Evolutionary conservation across 1,139 yeast genomes (phyloP).

Genomic region (Taphrina populina): DNA sequence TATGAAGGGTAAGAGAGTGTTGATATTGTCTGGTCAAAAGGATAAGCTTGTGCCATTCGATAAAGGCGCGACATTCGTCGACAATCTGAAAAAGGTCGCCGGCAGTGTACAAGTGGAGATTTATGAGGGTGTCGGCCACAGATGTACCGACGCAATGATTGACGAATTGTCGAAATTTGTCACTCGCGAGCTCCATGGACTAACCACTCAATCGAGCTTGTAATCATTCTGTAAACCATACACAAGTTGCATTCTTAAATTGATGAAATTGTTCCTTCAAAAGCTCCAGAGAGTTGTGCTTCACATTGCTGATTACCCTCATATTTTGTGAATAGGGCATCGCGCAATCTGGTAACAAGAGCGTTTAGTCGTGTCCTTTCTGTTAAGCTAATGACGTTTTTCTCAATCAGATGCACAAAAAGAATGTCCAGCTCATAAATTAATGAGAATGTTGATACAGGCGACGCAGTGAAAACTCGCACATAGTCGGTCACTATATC

Average conservation of each 20-base stretch:
- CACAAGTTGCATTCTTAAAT: not conserved
- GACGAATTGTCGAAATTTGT: constrained; percentile 12
- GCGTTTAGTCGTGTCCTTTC: constrained; percentile 19
- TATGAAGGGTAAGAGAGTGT: constrained; percentile 37
- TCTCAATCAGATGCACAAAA: constrained; percentile 34
- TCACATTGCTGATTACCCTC: constrained; percentile 8
- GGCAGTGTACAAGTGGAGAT: constrained; percentile 12
- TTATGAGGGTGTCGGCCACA: constrained; percentile 26
- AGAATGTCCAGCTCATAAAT: constrained; percentile 36
- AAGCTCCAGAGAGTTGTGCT: not conserved
- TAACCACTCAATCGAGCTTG: constrained; percentile 1
- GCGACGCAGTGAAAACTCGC: constrained; percentile 1
- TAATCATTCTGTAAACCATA: too few species aligned
- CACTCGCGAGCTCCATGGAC: constrained; percentile 8
- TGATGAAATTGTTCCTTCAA: constrained; percentile 1
- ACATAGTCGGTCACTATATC: constrained; percentile 38
- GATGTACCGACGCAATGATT: constrained; percentile 23
- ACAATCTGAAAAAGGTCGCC: constrained; percentile 2
- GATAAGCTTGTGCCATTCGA: constrained; percentile 39
- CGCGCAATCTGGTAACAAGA: not conserved
- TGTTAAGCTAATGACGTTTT: constrained; percentile 12
- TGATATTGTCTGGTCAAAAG: constrained; percentile 38
- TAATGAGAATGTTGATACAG: constrained; percentile 19
- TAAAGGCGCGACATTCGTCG: constrained; percentile 11
- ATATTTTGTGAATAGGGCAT: constrained; percentile 3